Evolutionary conservation across 495 filamentous ascomycete genomes (phyloP).

Genomic region (Xeromyces bisporus): DNA sequence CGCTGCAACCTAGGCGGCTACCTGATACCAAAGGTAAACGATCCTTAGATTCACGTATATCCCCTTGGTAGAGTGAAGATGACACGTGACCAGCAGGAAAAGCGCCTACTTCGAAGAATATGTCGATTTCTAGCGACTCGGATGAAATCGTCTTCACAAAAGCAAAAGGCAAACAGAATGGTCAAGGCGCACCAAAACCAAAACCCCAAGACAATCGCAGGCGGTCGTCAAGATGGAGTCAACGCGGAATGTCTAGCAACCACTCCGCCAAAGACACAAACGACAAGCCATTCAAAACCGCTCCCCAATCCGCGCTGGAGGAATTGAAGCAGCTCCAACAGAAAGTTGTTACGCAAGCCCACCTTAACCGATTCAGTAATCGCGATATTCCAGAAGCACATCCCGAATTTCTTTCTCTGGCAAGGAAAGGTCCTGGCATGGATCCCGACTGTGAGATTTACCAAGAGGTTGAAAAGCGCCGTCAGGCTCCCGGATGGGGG

Average conservation of each 20-base stretch:
- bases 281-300: not conserved
- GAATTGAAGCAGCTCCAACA: slow-evolving; percentile 7
- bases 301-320: slow-evolving; percentile 2
- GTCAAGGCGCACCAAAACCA: not conserved
- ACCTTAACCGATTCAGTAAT: slow-evolving; percentile 4
- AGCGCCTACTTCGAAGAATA: not conserved
- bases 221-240: not conserved
- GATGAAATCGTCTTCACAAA: not conserved
- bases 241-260: not conserved
- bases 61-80: not conserved
- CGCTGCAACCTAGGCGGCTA: too few species aligned
- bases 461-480: slow-evolving; percentile 3
- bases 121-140: not conserved
- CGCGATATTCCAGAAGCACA: slow-evolving; percentile 2
- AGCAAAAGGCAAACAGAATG: not conserved
- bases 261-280: not conserved
- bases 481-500: not conserved
- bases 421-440: slow-evolving; percentile 10
- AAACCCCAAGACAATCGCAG: not conserved
- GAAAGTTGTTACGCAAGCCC: slow-evolving; percentile 5
- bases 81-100: too few species aligned
- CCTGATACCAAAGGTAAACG: too few species aligned
- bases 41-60: too few species aligned
- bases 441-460: slow-evolving; percentile 7
- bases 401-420: slow-evolving; percentile 7